Evolutionary conservation across 495 filamentous ascomycete species (phyloP).

Genomic region (Aspergillus bertholletiae): DNA sequence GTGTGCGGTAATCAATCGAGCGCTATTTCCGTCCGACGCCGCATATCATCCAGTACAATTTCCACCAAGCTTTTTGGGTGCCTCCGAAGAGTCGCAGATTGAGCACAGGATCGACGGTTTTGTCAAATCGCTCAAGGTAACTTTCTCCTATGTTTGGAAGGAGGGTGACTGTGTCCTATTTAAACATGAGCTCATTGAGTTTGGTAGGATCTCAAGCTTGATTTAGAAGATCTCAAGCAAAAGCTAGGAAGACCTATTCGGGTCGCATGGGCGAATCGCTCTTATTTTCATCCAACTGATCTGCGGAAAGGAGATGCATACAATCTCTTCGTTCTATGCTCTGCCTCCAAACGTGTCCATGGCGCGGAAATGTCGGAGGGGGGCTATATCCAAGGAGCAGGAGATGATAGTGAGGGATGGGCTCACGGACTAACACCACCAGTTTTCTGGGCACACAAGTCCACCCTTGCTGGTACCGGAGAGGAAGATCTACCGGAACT

Average conservation of each 20-base stretch:
- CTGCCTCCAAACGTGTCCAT: conserved; percentile 65
- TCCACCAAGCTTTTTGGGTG: conserved; percentile 63
- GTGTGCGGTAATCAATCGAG: conserved; percentile 77
- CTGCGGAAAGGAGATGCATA: conserved; percentile 40
- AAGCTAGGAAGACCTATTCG: conserved; percentile 39
- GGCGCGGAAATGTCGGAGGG: conserved; percentile 64
- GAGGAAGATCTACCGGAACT: conserved; percentile 65
- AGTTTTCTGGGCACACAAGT: conserved; percentile 71
- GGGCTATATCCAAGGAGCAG: conserved; percentile 91
- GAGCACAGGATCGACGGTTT: conserved; percentile 63
- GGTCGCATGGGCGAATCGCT: conserved; percentile 41
- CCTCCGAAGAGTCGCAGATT: conserved; percentile 79
- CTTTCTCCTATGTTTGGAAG: background rate
- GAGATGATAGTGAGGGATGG: conserved; percentile 92
- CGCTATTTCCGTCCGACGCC: conserved; percentile 62
- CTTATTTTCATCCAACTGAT: conserved; percentile 34
- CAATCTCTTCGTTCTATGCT: conserved; percentile 72
- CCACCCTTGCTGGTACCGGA: conserved; percentile 48
- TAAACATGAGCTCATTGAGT: conserved; percentile 8
- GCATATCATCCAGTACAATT: conserved; percentile 54
- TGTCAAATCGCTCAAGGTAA: conserved; percentile 56
- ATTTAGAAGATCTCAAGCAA: conserved; percentile 35
- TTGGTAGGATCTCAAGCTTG: conserved; percentile 45
- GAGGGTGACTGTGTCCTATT: background rate
- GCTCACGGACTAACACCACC: conserved; percentile 69